phyloP scores from a whole-genome alignment of 306 rosid genomes.

The Boehmeria nivea region DNA sequence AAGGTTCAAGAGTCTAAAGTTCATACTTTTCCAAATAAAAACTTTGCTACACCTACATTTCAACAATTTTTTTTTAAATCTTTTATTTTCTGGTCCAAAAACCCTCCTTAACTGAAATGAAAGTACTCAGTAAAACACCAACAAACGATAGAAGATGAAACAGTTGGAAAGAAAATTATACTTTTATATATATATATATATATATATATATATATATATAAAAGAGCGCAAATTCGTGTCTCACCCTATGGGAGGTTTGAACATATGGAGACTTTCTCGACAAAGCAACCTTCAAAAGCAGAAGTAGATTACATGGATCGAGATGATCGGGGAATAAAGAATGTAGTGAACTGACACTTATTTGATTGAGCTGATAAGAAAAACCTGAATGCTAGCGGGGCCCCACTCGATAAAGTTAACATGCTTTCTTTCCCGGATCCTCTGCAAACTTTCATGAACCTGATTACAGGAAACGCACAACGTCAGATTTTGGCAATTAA shows the following conservation, averaged over 20 bases:
- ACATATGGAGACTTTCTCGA: constrained; percentile 98
- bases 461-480: constrained; percentile 28
- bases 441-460: constrained; percentile 99
- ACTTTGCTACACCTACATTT: too few species aligned
- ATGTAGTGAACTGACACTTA: constrained; percentile 15
- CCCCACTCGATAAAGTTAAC: constrained; percentile 99
- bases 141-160: too few species aligned
- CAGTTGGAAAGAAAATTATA: too few species aligned
- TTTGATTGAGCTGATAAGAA: constrained; percentile 15
- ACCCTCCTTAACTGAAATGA: too few species aligned
- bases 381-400: constrained; percentile 98
- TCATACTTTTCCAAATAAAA: neutral
- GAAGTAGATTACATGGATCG: constrained; percentile 12
- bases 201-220: too few species aligned
- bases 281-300: constrained; percentile 70
- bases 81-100: too few species aligned
- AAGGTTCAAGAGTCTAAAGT: too few species aligned
- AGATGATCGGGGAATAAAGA: constrained; percentile 2
- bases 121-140: too few species aligned
- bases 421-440: constrained; percentile 97
- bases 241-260: constrained; percentile 94
- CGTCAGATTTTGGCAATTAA: neutral
- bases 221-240: too few species aligned
- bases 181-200: too few species aligned
- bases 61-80: too few species aligned